Evolutionary conservation across 2,329 filamentous ascomycete species (phyloP).

Genomic region (Exophiala lecanii-corni): DNA sequence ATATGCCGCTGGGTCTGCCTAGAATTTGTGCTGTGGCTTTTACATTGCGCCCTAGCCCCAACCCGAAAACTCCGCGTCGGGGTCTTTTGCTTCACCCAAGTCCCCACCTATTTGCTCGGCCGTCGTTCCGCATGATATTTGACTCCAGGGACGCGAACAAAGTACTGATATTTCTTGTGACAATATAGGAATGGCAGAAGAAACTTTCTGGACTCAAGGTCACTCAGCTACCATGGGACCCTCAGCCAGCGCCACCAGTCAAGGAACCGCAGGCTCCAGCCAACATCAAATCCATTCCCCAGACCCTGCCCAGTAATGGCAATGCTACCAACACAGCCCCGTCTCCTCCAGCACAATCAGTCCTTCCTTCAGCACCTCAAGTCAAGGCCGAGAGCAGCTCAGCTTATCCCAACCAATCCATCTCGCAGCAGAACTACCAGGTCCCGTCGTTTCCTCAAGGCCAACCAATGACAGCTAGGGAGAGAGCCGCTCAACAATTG

Average conservation of each 20-base stretch:
- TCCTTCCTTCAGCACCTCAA: slow-evolving; percentile 11
- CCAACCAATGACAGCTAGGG: slow-evolving; percentile 24
- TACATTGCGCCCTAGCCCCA: too few relatives aligned
- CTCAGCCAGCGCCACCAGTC: slow-evolving; percentile 60
- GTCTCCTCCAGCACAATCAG: slow-evolving; percentile 31
- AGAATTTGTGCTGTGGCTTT: too few relatives aligned
- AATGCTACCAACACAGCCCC: slow-evolving; percentile 31
- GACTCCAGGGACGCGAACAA: background rate
- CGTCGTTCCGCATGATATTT: background rate
- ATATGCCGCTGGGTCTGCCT: slow-evolving; percentile 25
- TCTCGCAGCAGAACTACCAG: slow-evolving; percentile 19
- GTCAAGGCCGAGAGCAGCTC: slow-evolving; percentile 21
- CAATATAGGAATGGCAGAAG: slow-evolving; percentile 80
- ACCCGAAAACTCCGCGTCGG: background rate
- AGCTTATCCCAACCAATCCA: slow-evolving; percentile 18
- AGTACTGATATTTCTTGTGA: background rate
- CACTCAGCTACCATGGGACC: slow-evolving; percentile 93
- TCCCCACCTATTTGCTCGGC: background rate
- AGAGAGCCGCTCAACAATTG: slow-evolving; percentile 26
- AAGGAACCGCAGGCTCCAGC: slow-evolving; percentile 35
- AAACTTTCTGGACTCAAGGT: slow-evolving; percentile 82
- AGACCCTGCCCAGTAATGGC: slow-evolving; percentile 25
- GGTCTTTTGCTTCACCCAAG: background rate
- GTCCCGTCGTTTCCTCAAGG: slow-evolving; percentile 32
- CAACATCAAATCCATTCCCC: slow-evolving; percentile 30